phyloP scores from a whole-genome alignment of 129 eudicot species.

The Arctium minus region DNA sequence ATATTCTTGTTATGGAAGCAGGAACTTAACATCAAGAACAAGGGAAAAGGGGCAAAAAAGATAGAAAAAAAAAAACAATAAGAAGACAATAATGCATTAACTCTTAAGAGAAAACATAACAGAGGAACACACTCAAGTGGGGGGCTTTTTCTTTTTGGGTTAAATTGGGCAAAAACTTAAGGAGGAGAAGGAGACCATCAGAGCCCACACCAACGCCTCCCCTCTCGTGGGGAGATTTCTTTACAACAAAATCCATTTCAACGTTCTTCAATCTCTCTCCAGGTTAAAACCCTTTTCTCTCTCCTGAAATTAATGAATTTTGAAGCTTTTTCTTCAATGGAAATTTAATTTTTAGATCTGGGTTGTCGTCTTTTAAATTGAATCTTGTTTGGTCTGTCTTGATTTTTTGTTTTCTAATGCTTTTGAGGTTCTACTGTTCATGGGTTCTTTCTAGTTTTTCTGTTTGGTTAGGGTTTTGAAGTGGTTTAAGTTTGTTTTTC shows the following conservation, averaged over 20 bases:
- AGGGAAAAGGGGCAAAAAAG: constrained; percentile 2
- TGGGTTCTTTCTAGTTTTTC: not conserved
- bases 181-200: constrained; percentile 11
- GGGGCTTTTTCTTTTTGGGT: not conserved
- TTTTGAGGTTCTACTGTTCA: constrained; percentile 1
- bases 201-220: constrained; percentile 14
- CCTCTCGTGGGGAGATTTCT: constrained; percentile 13
- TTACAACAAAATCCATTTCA: not conserved
- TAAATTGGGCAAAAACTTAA: constrained; percentile 16
- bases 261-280: constrained; percentile 21
- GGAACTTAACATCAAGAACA: constrained; percentile 15
- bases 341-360: constrained; percentile 34
- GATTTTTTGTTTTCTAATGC: not conserved
- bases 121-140: constrained; percentile 7
- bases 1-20: not conserved
- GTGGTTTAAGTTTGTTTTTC: constrained; percentile 5
- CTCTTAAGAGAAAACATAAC: not conserved
- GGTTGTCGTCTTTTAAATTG: constrained; percentile 17
- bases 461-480: constrained; percentile 32
- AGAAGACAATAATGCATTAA: constrained; percentile 16
- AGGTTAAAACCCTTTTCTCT: constrained; percentile 17
- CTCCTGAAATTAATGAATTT: not conserved
- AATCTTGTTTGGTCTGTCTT: constrained; percentile 28
- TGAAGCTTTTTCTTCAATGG: constrained; percentile 7
- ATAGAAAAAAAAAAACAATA: not conserved